phyloP scores from a whole-genome alignment of 2,329 filamentous ascomycete genomes.

The Hirsutella thompsonii region DNA sequence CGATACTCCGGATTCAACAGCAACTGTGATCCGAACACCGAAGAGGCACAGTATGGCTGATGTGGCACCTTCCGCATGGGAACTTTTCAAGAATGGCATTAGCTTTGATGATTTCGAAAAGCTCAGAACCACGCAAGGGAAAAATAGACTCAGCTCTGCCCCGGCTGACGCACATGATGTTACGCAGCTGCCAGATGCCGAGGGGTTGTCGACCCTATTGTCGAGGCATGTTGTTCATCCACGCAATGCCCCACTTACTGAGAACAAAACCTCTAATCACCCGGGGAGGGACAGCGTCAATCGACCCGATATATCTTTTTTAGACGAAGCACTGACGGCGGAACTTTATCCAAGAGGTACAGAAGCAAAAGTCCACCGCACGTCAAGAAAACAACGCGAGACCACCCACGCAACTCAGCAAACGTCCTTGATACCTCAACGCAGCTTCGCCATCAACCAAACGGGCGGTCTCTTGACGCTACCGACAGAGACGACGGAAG shows the following conservation, averaged over 20 bases:
- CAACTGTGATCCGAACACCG: conserved; percentile 25
- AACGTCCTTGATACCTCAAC: not conserved
- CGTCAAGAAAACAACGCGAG: not conserved
- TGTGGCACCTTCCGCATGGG: conserved; percentile 12
- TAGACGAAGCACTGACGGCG: conserved; percentile 15
- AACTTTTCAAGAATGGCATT: conserved; percentile 19
- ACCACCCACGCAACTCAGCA: not conserved
- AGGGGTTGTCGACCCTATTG: not conserved
- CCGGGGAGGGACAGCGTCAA: too few species aligned
- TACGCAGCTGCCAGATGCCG: not conserved
- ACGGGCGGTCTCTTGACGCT: too few species aligned
- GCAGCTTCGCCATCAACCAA: not conserved
- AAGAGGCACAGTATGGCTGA: conserved; percentile 12
- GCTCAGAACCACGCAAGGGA: conserved; percentile 1
- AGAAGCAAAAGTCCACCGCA: not conserved
- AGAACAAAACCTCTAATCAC: not conserved
- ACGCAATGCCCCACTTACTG: conserved; percentile 1
- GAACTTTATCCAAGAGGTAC: conserved; percentile 6
- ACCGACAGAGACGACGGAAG: too few species aligned
- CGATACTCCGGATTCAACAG: conserved; percentile 15
- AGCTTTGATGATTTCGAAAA: conserved; percentile 11
- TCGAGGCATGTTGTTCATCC: not conserved
- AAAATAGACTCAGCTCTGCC: not conserved
- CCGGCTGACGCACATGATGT: not conserved
- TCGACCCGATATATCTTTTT: conserved; percentile 17